Percentiles rank a stretch among this genome's conserved stretches.
Conservation (phyloP, 2,329 filamentous ascomycete species). For the Drechslerella stenobrocha region DNA sequence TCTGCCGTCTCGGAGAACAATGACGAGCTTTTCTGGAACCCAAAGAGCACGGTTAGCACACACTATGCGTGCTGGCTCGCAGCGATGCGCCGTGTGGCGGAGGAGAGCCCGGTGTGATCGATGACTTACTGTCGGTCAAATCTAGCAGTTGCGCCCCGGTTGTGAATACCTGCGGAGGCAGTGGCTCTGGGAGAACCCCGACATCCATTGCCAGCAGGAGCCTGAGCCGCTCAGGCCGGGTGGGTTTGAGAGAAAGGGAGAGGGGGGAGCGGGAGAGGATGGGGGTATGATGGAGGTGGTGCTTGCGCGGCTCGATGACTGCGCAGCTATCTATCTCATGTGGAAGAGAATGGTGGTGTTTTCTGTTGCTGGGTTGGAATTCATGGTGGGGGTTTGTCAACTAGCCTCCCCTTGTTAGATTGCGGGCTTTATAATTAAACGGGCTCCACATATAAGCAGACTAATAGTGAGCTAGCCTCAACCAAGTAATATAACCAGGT, state of each 20-base stretch:
- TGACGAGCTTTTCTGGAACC: constrained; percentile 81
- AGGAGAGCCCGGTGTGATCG: constrained; percentile 11
- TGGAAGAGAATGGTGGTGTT: not conserved
- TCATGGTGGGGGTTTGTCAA: not conserved
- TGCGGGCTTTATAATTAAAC: too few relatives aligned
- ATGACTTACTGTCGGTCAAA: constrained; percentile 85
- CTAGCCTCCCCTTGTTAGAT: too few relatives aligned
- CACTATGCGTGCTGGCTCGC: constrained; percentile 3
- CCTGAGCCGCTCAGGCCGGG: constrained; percentile 19
- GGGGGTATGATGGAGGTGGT: not conserved
- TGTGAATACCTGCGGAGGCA: constrained; percentile 96
- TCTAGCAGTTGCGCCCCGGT: constrained; percentile 94
- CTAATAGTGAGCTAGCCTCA: too few relatives aligned
- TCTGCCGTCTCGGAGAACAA: constrained; percentile 86
- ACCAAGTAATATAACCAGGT: too few relatives aligned
- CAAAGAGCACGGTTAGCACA: constrained; percentile 31
- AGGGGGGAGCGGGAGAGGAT: not conserved
- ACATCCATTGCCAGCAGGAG: constrained; percentile 43
- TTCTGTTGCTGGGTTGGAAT: not conserved
- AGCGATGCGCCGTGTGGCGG: constrained; percentile 1
- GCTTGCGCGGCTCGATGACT: not conserved
- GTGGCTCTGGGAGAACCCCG: constrained; percentile 61
- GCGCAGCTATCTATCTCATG: not conserved
- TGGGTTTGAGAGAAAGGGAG: constrained; percentile 9
- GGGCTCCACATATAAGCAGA: not conserved